Conservation (phyloP, 345 rosid genomes). For the Salix arbutifolia region DNA sequence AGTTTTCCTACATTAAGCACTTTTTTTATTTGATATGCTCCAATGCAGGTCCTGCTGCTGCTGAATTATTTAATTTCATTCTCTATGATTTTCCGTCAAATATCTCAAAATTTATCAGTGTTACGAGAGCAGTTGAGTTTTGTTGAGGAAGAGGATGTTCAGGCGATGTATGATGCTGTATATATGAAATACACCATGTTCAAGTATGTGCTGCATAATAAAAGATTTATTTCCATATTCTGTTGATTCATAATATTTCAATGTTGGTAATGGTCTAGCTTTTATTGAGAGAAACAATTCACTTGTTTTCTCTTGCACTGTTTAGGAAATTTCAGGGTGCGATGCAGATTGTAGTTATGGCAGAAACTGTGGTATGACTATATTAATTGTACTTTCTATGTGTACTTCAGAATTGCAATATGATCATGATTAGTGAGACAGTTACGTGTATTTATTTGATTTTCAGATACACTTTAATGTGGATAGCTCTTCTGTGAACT, state of each 20-base stretch:
- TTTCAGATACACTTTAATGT: conserved; percentile 68
- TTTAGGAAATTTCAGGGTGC: conserved; percentile 86
- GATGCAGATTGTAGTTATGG: conserved; percentile 85
- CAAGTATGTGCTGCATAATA: conserved; percentile 47
- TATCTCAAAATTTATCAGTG: conserved; percentile 63
- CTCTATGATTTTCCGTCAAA: conserved; percentile 75
- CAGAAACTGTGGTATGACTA: conserved; percentile 69
- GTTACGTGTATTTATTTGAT: conserved; percentile 3
- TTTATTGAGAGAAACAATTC: not conserved
- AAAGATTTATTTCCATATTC: not conserved
- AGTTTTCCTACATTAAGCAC: not conserved
- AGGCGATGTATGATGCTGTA: conserved; percentile 78
- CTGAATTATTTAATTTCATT: conserved; percentile 76
- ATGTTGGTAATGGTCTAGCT: not conserved
- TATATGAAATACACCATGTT: conserved; percentile 74
- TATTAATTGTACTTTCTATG: not conserved
- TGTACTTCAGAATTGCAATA: not conserved
- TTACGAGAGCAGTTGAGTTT: conserved; percentile 65
- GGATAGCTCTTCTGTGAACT: conserved; percentile 61
- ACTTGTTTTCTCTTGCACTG: not conserved
- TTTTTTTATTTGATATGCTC: conserved; percentile 3
- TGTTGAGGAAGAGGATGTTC: conserved; percentile 78
- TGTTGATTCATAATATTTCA: not conserved
- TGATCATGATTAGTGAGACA: conserved; percentile 5
- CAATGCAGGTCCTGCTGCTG: conserved; percentile 67